Evolutionary conservation across 352 stramenopile genomes (phyloP), one percentile per base, ranked within the genome.

Genomic region (Phytophthora megakarya): DNA sequence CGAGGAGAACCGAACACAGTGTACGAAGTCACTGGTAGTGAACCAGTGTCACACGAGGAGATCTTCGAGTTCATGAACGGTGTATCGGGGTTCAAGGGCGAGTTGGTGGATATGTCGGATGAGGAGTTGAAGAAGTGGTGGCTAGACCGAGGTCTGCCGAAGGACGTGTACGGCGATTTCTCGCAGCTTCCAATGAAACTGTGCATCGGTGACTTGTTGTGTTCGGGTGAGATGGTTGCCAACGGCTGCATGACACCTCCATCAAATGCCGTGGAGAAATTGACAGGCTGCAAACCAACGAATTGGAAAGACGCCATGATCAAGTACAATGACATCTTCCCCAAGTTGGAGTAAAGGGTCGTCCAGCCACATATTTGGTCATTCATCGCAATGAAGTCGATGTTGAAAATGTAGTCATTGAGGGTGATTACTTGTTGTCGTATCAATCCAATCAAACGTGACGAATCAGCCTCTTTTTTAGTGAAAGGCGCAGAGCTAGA

Each of bases 51-150:
- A 7, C 47, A 76, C 43, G 33, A 67, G 25, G 64, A 76, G 5
- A 55, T 76, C 5, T 71, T 73, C 44, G 64, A 73, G 5, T 71
- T 35, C 8, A 76, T 73, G 64, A 61, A 46, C 60, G 39, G 43
- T 13, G 12, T 52, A 2, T 66, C 43, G 12, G 64, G 68, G 4
- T 76, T 71, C 53, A 67, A 73, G 44, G 54, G 30, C 26, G 47
- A 73, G 54, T 68, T 63, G 42, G 69, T 76, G 1, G 64, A 73
- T 51, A 62, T 73, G 59, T 19, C 64, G 0, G 69, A 76, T 25
- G 48, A 73, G 19, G 69, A 71, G 32, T 42, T 76, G 13, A 39
- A 56, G 18, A 61, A 39, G 18, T 74, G 52, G 42, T 74, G 66
- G 66, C 61, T 74, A 13, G 52, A 39, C 44, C 54, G 45, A 18